Evolutionary conservation across 2,329 filamentous ascomycete species (phyloP), one percentile per base, ranked within the genome.

Genomic region (Aureobasidium sp.): DNA sequence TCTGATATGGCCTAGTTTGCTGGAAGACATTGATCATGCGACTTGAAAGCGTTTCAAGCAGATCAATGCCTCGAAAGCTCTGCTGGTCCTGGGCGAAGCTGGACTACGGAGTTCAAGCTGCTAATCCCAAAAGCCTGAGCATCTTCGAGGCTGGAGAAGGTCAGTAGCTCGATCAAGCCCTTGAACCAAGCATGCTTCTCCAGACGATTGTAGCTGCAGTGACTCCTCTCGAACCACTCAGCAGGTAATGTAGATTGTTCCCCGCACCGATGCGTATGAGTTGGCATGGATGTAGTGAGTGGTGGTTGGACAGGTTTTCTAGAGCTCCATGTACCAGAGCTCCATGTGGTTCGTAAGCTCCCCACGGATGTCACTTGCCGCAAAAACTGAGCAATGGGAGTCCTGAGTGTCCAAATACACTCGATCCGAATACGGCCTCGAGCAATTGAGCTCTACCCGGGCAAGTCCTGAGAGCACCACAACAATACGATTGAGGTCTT

Each of bases 181-280:
- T 25, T 6, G 45, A n/a, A 12, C 34, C 34, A 39, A 22, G 24
- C 16, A 29, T 39, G 24, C 21, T 25, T 49, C 24, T 37, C 6
- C 16, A 39, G 21, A 39, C 30, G 11, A n/a, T n/a, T 16, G 45
- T 14, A 39, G 45, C 45, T 39, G 34, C 45, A 49, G 24, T 30
- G 19, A n/a, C 32, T 30, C 34, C 22, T 48, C 21, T 27, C 16
- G 45, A 39, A 37, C 45, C 45, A 49, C 24, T 30, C 45, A 30
- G 17, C 34, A 39, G 45, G 45, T 3, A 25, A 22, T 14, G 34
- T 39, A 49, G 17, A 16, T 27, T 29, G 34, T 38, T 21, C 45
- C 45, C 45, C 45, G 45, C 45, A 49, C 45, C 4, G 22, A 49
- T 39, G 16, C 24, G 32, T 30, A 14, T 30, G 34, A 16, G 35